Percentiles rank a stretch among this genome's conserved stretches.
Conservation (phyloP, 2,329 filamentous ascomycete genomes). For the Neophaeococcomyces mojaviensis region DNA sequence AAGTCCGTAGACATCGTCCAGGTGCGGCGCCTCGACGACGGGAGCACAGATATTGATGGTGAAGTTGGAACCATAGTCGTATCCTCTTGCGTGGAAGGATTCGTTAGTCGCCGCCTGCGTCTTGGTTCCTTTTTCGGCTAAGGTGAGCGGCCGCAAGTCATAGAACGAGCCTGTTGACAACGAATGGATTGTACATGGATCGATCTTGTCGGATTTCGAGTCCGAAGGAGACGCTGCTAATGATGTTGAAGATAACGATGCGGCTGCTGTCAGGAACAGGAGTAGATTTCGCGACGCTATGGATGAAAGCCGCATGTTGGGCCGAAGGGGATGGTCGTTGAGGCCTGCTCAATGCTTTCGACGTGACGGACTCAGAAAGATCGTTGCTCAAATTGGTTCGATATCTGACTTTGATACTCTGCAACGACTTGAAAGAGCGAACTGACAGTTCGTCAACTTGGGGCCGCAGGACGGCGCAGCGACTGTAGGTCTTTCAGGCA, state of each 20-base stretch:
- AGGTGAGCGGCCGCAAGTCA: conserved; percentile 49
- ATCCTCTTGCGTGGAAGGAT: conserved; percentile 43
- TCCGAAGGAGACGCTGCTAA: neutral
- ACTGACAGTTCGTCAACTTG: too few species aligned
- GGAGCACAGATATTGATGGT: conserved; percentile 45
- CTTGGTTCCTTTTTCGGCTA: conserved; percentile 32
- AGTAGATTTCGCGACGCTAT: neutral
- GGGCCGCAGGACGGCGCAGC: too few species aligned
- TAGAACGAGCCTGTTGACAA: conserved; percentile 56
- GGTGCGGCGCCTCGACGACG: conserved; percentile 34
- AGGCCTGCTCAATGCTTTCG: neutral
- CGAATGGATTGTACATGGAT: conserved; percentile 55
- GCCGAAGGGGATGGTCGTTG: neutral
- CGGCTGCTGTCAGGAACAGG: neutral
- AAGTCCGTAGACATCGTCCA: conserved; percentile 41
- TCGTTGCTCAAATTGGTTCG: neutral
- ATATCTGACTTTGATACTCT: too few species aligned
- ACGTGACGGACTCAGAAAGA: neutral
- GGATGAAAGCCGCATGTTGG: conserved; percentile 5
- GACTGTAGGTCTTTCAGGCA: too few species aligned
- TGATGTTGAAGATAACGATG: conserved; percentile 3
- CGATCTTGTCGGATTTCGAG: neutral
- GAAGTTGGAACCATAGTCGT: conserved; percentile 45
- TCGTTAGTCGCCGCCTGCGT: conserved; percentile 36
- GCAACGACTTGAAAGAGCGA: too few species aligned